Percentiles rank a stretch among this genome's conserved stretches.
Conservation (phyloP, 2,329 filamentous ascomycete species). For the Talaromyces sp. region DNA sequence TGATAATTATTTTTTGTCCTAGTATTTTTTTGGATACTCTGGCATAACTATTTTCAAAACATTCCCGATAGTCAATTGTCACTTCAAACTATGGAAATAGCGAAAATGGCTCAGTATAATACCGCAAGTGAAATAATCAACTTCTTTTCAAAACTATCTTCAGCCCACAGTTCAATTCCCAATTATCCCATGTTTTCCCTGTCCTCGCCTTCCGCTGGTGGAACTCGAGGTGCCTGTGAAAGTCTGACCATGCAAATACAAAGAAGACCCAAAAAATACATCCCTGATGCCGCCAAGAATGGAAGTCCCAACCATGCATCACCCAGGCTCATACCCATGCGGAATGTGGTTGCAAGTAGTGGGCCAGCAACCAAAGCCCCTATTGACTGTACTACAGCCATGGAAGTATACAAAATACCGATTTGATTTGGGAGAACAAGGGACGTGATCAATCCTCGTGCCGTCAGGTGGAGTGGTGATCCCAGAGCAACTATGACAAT, state of each 20-base stretch:
- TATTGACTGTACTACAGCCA: constrained; percentile 2
- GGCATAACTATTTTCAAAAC: too few species aligned
- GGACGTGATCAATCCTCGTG: constrained; percentile 1
- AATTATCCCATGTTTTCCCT: background rate
- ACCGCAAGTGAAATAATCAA: background rate
- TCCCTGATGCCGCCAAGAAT: background rate
- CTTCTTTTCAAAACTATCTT: background rate
- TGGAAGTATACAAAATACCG: background rate
- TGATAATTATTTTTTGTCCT: too few species aligned
- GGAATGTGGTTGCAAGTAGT: constrained; percentile 4
- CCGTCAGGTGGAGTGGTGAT: background rate
- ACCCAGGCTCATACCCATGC: constrained; percentile 1
- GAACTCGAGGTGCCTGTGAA: background rate
- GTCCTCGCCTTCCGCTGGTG: background rate
- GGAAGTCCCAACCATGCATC: constrained; percentile 4
- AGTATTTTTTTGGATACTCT: too few species aligned
- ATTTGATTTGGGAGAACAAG: constrained; percentile 1
- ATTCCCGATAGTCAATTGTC: too few species aligned
- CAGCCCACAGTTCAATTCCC: background rate
- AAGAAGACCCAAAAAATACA: background rate
- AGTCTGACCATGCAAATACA: constrained; percentile 1
- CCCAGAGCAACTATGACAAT: constrained; percentile 1
- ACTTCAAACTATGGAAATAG: too few species aligned
- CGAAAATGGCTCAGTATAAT: background rate
- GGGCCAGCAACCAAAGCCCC: background rate